These are phyloP conservation scores for Malbranchea zuffiana DNA, from an alignment of 2,329 filamentous ascomycete genomes.

Conservation along the genomic window DNA sequence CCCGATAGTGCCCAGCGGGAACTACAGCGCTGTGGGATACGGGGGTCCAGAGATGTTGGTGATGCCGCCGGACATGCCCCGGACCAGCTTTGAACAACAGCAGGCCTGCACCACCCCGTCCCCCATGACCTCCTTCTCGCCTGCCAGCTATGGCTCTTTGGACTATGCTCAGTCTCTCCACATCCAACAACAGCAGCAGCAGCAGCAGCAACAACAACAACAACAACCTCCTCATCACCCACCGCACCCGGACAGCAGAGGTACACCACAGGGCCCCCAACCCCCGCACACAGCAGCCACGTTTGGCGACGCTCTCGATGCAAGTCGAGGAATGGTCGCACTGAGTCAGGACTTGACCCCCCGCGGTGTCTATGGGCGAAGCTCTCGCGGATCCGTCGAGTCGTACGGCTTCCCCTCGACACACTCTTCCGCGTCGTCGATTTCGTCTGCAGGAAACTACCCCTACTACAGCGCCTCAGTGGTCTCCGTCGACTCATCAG, in stretches of 20 bases:
- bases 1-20: slow-evolving; percentile 58
- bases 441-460: slow-evolving; percentile 72
- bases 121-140: slow-evolving; percentile 53
- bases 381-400: slow-evolving; percentile 61
- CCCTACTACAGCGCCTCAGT: slow-evolving; percentile 79
- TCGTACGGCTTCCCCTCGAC: slow-evolving; percentile 85
- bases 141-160: slow-evolving; percentile 64
- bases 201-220: slow-evolving; percentile 39
- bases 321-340: slow-evolving; percentile 85
- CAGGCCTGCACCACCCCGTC: slow-evolving; percentile 58
- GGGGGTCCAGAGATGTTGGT: slow-evolving; percentile 56
- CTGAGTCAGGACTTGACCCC: slow-evolving; percentile 89
- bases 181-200: slow-evolving; percentile 39
- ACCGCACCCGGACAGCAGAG: slow-evolving; percentile 46
- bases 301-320: slow-evolving; percentile 74
- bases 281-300: slow-evolving; percentile 35
- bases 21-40: slow-evolving; percentile 52
- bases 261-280: slow-evolving; percentile 48
- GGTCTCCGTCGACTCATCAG: slow-evolving; percentile 55
- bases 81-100: slow-evolving; percentile 61
- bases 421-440: slow-evolving; percentile 87
- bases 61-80: slow-evolving; percentile 64
- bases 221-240: slow-evolving; percentile 31
- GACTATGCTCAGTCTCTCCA: slow-evolving; percentile 58
- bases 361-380: slow-evolving; percentile 71